A percentile compares a stretch with the other conserved stretches of the same genome.
phyloP scores from a whole-genome alignment of 164 flowering plant genomes.

The Vitis labrusca region DNA sequence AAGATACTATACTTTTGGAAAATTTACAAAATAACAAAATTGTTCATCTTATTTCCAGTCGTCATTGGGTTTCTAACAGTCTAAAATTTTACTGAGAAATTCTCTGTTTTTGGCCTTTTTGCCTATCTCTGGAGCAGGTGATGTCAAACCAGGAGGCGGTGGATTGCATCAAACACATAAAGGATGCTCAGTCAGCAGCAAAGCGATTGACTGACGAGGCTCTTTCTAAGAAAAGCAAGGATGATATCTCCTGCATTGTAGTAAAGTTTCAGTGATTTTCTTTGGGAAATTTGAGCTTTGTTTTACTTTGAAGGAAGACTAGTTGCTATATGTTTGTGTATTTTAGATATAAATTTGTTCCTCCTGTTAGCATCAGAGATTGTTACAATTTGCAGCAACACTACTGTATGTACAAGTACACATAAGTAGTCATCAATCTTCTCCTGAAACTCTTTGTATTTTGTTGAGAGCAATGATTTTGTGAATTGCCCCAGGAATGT shows the following conservation, averaged over 20 bases:
- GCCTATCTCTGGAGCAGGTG: conserved; percentile 30
- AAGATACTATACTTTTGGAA: no score
- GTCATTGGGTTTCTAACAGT: no score
- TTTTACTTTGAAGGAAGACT: background rate
- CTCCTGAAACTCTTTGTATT: background rate
- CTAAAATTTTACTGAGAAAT: no score
- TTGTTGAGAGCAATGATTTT: no score
- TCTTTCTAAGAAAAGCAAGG: conserved; percentile 50
- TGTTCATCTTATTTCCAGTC: background rate
- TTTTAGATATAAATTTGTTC: conserved; percentile 6
- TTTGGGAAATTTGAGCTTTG: background rate
- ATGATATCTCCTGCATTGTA: conserved; percentile 73
- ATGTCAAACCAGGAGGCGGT: conserved; percentile 70
- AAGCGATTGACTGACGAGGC: conserved; percentile 55
- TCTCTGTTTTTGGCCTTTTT: background rate
- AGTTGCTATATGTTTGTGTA: conserved; percentile 5
- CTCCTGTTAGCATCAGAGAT: background rate
- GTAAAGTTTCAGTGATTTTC: conserved; percentile 44
- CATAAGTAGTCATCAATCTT: background rate
- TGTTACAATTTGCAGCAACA: background rate
- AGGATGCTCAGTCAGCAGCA: conserved; percentile 58
- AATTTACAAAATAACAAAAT: background rate
- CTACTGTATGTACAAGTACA: conserved; percentile 1
- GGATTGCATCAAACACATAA: conserved; percentile 41
- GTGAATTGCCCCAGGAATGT: no score